Evolutionary conservation across 768 basidiomycete species (phyloP).

Genomic region (Suillus brevipes): DNA sequence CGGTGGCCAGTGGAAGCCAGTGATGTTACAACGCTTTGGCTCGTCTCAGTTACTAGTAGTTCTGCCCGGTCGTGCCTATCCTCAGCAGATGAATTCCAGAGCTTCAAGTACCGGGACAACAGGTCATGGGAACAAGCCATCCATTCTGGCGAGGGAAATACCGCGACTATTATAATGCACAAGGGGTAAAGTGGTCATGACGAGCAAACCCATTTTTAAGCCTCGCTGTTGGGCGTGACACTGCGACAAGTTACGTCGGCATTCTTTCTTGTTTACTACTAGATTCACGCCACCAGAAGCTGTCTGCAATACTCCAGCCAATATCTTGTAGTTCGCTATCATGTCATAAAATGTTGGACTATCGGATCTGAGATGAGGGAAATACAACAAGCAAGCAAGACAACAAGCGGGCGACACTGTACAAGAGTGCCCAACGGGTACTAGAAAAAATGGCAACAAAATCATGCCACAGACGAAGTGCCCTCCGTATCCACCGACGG

Average conservation of each 20-base stretch:
- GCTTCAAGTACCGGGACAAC: background rate
- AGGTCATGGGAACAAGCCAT: background rate
- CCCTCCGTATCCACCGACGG: constrained; percentile 78
- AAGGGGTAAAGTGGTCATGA: background rate
- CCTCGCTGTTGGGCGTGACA: background rate
- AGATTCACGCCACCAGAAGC: background rate
- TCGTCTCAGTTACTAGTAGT: background rate
- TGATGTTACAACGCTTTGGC: background rate
- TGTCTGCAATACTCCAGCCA: background rate
- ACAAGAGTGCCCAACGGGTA: background rate
- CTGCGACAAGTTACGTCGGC: background rate
- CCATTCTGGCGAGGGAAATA: background rate
- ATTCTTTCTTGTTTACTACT: background rate
- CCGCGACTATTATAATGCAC: background rate
- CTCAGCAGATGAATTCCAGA: background rate
- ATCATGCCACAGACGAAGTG: constrained; percentile 34
- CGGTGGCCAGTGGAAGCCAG: background rate
- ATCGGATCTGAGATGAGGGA: background rate
- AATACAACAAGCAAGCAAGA: background rate
- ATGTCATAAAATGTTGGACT: background rate
- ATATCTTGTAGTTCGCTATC: background rate
- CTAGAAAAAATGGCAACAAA: background rate
- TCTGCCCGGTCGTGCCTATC: background rate
- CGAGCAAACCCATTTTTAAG: background rate
- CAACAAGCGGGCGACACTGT: background rate